Base-by-base conservation (phyloP, 805 yeast genomes). In the Myxozyma mucilagina region DNA sequence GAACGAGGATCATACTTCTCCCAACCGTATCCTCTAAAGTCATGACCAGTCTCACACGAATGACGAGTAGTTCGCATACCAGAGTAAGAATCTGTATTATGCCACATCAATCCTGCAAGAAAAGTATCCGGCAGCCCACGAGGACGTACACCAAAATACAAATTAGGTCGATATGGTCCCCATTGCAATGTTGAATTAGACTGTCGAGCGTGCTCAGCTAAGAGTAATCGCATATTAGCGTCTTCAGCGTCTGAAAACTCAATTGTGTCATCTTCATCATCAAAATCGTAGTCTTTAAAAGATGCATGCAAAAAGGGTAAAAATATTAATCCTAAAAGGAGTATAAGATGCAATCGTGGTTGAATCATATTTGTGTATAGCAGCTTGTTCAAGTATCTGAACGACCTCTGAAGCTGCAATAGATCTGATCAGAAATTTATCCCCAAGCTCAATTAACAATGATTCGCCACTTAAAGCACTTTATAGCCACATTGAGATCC, bases 121-220 rank as follows among this genome's bases (percentile, higher is more conserved):
- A 94, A 78, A 1, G 93, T 84, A 39, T 84, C 80, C 1, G 97
- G 97, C 2, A 88, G 69, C 10, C 60, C 65, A 51, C 93, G 78
- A 2, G 98, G 97, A 49, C 92, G 80, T 50, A 94, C 76, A 1
- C 98, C 98, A 61, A 92, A 77, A 74, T 92, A 94, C 47, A 90
- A 78, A 58, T 90, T 88, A 8, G 97, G 86, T 65, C 97, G 77
- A 74, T 91, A 93, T 0, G 98, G 96, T 0, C 96, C 98, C 99
- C 99, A 93, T 36, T 84, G 72, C 32, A 89, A 75, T 1, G 90
- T 81, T 45, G 80, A 75, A 51, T 79, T 76, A 6, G 82, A 78
- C 39, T 76, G 74, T 32, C 70, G 61, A 11, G 76, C 60, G 59
- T 74, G 78, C 39, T 74, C 74, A 7, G 51, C 47, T 24, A 53